Evolutionary conservation across 148 eudicot species (phyloP).

Genomic region (Rhododendron williamsianum): DNA sequence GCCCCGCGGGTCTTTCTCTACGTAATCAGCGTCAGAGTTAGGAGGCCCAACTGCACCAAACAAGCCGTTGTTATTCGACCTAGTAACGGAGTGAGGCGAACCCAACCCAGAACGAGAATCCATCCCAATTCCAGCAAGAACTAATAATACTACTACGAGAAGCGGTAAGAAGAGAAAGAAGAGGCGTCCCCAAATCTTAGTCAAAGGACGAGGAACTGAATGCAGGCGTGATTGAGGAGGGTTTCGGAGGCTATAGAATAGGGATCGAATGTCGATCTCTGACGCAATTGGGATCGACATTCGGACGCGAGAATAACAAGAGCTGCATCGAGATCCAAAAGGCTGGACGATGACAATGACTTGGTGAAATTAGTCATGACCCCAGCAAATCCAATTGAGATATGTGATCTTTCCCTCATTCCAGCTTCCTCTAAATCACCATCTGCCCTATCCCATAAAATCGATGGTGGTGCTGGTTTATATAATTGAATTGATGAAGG

Average conservation of each 20-base stretch:
- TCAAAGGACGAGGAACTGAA: constrained; percentile 6
- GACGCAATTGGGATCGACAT: constrained; percentile 28
- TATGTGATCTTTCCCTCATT: constrained; percentile 12
- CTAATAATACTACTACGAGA: neutral
- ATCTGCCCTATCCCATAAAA: neutral
- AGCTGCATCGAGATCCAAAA: constrained; percentile 13
- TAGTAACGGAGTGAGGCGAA: neutral
- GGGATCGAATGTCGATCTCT: constrained; percentile 37
- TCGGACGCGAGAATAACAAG: neutral
- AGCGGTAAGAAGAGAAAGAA: constrained; percentile 12
- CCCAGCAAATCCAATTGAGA: neutral
- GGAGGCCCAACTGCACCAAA: constrained; percentile 10
- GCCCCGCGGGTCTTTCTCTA: constrained; percentile 60
- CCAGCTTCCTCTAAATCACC: neutral
- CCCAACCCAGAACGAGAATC: constrained; percentile 5
- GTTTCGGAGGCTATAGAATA: constrained; percentile 18
- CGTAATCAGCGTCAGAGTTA: constrained; percentile 34
- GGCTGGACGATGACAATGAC: constrained; percentile 3
- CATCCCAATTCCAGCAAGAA: constrained; percentile 39
- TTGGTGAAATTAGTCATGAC: constrained; percentile 5
- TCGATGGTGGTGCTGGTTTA: neutral
- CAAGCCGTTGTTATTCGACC: neutral
- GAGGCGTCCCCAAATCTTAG: constrained; percentile 4
- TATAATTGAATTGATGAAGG: neutral
- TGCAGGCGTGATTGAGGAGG: neutral